Base-by-base conservation (phyloP, 495 filamentous ascomycete genomes). In the Neurospora sp. region DNA sequence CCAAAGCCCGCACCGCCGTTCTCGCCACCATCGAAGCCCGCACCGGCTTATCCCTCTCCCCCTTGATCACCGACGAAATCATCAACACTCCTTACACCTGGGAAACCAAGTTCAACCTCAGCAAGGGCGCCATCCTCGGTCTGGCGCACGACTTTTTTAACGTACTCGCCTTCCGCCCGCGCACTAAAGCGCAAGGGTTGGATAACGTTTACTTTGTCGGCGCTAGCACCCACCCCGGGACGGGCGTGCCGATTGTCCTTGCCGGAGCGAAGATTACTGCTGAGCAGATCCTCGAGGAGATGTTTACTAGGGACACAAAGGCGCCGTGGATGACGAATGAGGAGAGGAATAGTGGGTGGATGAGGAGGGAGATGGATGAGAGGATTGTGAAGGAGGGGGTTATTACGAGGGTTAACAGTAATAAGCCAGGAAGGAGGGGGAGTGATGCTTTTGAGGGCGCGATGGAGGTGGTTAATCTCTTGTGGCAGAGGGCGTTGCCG, bases 71-170 rank as follows among this genome's bases (percentile, higher is more conserved):
- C n/a, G 79, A 88, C 75, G 91, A 93, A 79, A 77, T 82, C 0
- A 76, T 89, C 75, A 91, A 92, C 80, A 88, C 88, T 66, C 91
- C 91, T 1, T 71, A 73, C 7, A 85, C 84, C 21, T 93, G 91
- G 91, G 83, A 88, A 72, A 70, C 80, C 24, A 84, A 82, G 54
- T 92, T 92, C 82, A 93, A 93, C 78, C 88, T 93, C 69, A 89
- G 91, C 81, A 86, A 87, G 71, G 91, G 91, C 8, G 89, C 89
- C 10, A 93, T 92, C 74, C 82, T 93, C 1, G 91, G 91, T 0
- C 80, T 93, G 31, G 85, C 84, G 24, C 91, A 93, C 81, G 84
- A 81, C 37, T 93, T 93, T 82, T 90, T 91, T 78, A 93, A 93
- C 77, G 91, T 93, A 31, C 78, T 92, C 3, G 81, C 82, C 28